phyloP scores from a whole-genome alignment of 2,329 filamentous ascomycete genomes.

The Colletotrichum musicola region DNA sequence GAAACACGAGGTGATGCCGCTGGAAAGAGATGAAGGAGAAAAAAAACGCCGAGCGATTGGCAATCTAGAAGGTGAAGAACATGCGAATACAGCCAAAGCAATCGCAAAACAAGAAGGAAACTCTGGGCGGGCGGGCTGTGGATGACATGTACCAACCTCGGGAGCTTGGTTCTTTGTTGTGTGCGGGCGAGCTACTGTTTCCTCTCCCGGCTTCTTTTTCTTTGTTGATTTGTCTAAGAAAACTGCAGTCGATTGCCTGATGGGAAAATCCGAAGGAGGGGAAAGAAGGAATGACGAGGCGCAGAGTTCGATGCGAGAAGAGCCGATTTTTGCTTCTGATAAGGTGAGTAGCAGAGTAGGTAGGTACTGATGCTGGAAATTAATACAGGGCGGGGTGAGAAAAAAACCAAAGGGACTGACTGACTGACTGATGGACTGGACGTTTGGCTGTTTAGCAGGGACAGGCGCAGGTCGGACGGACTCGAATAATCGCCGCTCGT shows the following conservation, averaged over 20 bases:
- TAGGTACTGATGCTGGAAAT: neutral
- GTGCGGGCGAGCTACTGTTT: neutral
- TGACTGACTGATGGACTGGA: too few species aligned
- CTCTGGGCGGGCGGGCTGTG: slow-evolving; percentile 2
- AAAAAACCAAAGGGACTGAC: neutral
- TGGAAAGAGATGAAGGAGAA: too few species aligned
- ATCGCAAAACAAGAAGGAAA: neutral
- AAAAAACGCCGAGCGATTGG: too few species aligned
- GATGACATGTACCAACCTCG: slow-evolving; percentile 3
- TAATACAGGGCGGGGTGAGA: neutral
- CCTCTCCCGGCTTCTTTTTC: slow-evolving; percentile 4
- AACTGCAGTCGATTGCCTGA: neutral
- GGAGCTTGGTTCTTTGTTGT: slow-evolving; percentile 5
- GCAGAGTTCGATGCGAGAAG: slow-evolving; percentile 15
- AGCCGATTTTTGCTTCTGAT: slow-evolving; percentile 18
- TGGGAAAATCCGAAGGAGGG: neutral
- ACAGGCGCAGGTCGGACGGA: slow-evolving; percentile 11
- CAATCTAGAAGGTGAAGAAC: too few species aligned
- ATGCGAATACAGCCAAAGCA: too few species aligned
- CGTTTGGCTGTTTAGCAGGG: neutral
- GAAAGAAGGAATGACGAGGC: neutral
- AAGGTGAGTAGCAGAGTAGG: neutral
- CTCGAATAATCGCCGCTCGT: slow-evolving; percentile 22
- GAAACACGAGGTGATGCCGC: neutral
- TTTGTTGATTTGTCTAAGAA: slow-evolving; percentile 12